Evolutionary conservation across 1,284 basidiomycete species (phyloP).

Genomic region (Meira miltonrushii): DNA sequence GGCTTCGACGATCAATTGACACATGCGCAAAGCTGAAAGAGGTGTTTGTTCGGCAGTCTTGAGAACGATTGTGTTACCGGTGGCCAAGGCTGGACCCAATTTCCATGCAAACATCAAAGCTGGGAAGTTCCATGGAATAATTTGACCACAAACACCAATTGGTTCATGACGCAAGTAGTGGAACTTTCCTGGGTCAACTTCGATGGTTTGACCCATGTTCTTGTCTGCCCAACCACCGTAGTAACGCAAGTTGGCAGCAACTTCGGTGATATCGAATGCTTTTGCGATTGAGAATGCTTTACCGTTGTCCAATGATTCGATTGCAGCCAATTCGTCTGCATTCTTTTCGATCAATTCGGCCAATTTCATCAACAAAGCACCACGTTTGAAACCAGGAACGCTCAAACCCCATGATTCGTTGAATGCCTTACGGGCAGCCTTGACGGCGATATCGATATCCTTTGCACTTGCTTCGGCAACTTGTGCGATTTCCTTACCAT

Average conservation of each 20-base stretch:
- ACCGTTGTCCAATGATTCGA: slow-evolving; percentile 63
- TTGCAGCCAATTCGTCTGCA: slow-evolving; percentile 61
- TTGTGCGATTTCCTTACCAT: slow-evolving; percentile 44
- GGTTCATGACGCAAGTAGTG: slow-evolving; percentile 75
- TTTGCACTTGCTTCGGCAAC: slow-evolving; percentile 46
- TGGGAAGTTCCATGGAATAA: slow-evolving; percentile 59
- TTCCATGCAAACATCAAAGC: slow-evolving; percentile 54
- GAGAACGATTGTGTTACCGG: slow-evolving; percentile 30
- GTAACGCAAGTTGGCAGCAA: slow-evolving; percentile 64
- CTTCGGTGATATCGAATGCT: slow-evolving; percentile 64
- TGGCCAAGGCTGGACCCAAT: slow-evolving; percentile 56
- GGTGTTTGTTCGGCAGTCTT: slow-evolving; percentile 35
- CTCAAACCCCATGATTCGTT: slow-evolving; percentile 42
- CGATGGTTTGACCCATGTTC: slow-evolving; percentile 73
- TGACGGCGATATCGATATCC: slow-evolving; percentile 45
- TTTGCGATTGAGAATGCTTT: slow-evolving; percentile 69
- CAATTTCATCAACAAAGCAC: slow-evolving; percentile 63
- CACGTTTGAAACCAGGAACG: slow-evolving; percentile 62
- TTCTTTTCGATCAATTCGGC: slow-evolving; percentile 69
- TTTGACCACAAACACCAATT: slow-evolving; percentile 68
- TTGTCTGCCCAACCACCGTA: slow-evolving; percentile 69
- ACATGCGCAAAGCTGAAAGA: slow-evolving; percentile 23
- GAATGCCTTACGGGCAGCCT: slow-evolving; percentile 40
- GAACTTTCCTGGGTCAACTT: slow-evolving; percentile 64
- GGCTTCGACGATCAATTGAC: slow-evolving; percentile 23